phyloP scores from a whole-genome alignment of 805 yeast species.

The Middelhovenomyces tepae region DNA sequence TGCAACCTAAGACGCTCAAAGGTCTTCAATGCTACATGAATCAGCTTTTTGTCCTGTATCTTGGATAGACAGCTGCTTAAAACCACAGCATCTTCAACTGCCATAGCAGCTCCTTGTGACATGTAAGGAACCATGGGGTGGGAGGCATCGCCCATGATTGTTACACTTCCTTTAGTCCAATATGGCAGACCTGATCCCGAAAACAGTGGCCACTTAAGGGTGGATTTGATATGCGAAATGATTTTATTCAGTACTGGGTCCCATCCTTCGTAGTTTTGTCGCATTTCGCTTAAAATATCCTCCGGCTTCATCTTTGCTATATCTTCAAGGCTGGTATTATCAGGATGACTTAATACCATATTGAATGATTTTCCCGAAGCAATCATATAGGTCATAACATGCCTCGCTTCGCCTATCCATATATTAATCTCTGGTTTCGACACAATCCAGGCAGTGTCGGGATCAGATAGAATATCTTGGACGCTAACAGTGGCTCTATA shows the following conservation, averaged over 20 bases:
- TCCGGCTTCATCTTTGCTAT: too few relatives aligned
- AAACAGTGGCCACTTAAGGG: slow-evolving; percentile 23
- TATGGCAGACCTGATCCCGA: slow-evolving; percentile 18
- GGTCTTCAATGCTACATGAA: too few relatives aligned
- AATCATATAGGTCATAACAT: slow-evolving; percentile 10
- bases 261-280: slow-evolving; percentile 19
- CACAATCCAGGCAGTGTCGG: slow-evolving; percentile 6
- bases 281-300: slow-evolving; percentile 19
- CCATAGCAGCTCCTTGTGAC: slow-evolving; percentile 26
- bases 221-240: slow-evolving; percentile 14
- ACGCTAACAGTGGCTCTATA: slow-evolving; percentile 8
- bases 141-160: slow-evolving; percentile 29
- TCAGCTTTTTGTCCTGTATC: too few relatives aligned
- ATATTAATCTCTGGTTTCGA: slow-evolving; percentile 7
- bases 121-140: slow-evolving; percentile 30
- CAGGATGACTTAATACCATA: slow-evolving; percentile 11
- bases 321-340: too few relatives aligned
- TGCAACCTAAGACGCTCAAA: too few relatives aligned
- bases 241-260: slow-evolving; percentile 21
- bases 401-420: slow-evolving; percentile 15
- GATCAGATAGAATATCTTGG: slow-evolving; percentile 7
- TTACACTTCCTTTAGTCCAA: slow-evolving; percentile 25
- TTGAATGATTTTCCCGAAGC: slow-evolving; percentile 7
- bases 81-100: slow-evolving; percentile 20
- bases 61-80: too few relatives aligned